Evolutionary conservation across 2,329 filamentous ascomycete species (phyloP).

Genomic region (Nothomitra cinnamomea): DNA sequence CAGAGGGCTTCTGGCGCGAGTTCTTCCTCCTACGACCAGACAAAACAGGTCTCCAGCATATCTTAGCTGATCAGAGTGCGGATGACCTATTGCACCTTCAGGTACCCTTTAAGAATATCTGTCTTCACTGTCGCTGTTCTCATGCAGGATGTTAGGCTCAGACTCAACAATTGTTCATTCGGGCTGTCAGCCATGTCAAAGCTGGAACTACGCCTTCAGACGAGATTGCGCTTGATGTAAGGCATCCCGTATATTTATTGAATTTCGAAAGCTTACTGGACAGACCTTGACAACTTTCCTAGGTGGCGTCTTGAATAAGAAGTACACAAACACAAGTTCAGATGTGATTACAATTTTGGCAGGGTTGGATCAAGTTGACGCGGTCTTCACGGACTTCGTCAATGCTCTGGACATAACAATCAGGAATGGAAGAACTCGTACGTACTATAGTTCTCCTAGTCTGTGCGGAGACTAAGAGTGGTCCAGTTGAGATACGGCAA

Average conservation of each 20-base stretch:
- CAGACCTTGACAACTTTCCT: slow-evolving; percentile 86
- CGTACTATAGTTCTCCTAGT: slow-evolving; percentile 19
- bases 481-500: slow-evolving; percentile 52
- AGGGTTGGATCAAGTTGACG: slow-evolving; percentile 75
- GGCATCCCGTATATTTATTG: slow-evolving; percentile 13
- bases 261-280: slow-evolving; percentile 20
- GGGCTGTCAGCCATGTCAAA: slow-evolving; percentile 54
- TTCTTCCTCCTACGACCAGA: slow-evolving; percentile 86
- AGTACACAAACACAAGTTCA: slow-evolving; percentile 86
- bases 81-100: slow-evolving; percentile 64
- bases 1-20: slow-evolving; percentile 89
- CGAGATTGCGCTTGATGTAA: slow-evolving; percentile 72
- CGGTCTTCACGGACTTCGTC: slow-evolving; percentile 77
- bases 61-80: slow-evolving; percentile 53
- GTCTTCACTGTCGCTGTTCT: not conserved
- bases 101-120: slow-evolving; percentile 20
- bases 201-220: slow-evolving; percentile 42
- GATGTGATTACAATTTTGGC: slow-evolving; percentile 84
- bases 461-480: slow-evolving; percentile 14
- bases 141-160: slow-evolving; percentile 39
- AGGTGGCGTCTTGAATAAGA: slow-evolving; percentile 65
- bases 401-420: slow-evolving; percentile 68
- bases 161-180: slow-evolving; percentile 61
- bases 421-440: slow-evolving; percentile 54
- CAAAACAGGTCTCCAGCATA: slow-evolving; percentile 43